Percentiles rank a stretch among this genome's conserved stretches.
Evolutionary conservation across 352 stramenopile species (phyloP).

Genomic region (Albugo laibachii): DNA sequence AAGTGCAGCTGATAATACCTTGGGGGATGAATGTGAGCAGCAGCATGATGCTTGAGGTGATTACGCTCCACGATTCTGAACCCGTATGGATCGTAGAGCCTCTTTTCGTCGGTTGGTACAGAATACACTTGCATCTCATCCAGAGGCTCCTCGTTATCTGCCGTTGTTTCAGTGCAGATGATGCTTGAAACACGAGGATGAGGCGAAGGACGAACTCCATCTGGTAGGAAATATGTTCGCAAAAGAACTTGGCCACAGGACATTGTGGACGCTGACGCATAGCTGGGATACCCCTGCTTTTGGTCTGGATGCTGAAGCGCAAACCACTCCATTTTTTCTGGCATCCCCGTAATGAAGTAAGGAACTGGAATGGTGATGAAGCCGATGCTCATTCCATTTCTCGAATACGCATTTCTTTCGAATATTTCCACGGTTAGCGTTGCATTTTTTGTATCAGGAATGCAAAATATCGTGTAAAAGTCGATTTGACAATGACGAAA

Average conservation of each 20-base stretch:
- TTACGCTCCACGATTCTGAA: constrained; percentile 21
- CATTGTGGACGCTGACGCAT: constrained; percentile 5
- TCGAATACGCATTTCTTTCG: constrained; percentile 12
- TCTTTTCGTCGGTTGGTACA: constrained; percentile 1
- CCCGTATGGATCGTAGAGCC: constrained; percentile 21
- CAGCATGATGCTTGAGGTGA: background rate
- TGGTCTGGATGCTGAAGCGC: constrained; percentile 8
- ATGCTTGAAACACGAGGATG: constrained; percentile 16
- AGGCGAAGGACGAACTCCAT: constrained; percentile 23
- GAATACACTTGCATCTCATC: constrained; percentile 4
- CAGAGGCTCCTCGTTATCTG: constrained; percentile 17
- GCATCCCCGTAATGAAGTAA: constrained; percentile 33
- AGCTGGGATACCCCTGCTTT: background rate
- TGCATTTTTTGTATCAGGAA: constrained; percentile 20
- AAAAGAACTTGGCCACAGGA: constrained; percentile 20
- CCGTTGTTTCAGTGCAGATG: constrained; percentile 16
- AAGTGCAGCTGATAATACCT: constrained; percentile 28
- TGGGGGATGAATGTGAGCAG: constrained; percentile 2
- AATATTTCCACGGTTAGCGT: constrained; percentile 24
- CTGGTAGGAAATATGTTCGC: constrained; percentile 34
- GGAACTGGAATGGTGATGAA: constrained; percentile 16
- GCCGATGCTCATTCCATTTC: constrained; percentile 13
- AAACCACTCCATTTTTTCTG: constrained; percentile 40
- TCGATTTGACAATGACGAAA: constrained; percentile 26
- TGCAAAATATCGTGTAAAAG: constrained; percentile 17